Evolutionary conservation across 2,329 filamentous ascomycete genomes (phyloP), one percentile per base, ranked within the genome.

Genomic region (Colletotrichum magnum): DNA sequence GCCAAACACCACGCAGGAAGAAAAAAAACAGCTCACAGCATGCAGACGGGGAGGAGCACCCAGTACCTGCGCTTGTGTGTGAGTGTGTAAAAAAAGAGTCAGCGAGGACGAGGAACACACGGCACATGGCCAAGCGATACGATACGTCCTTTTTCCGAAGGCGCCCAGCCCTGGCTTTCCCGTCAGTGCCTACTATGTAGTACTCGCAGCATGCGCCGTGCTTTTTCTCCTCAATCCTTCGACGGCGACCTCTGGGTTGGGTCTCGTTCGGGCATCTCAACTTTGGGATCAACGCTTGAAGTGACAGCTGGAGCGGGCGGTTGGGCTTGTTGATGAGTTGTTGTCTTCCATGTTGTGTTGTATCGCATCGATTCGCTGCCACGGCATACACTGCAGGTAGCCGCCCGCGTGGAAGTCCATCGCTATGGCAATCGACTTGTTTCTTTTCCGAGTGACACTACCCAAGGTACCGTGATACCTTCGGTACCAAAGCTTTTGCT

Each of bases 281-380:
- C 21, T 24, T 24, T 3, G 21, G 21, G 21, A 51, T 28, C 13
- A 16, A 21, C 15, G 24, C 9, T 18, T 28, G 32, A 52, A 21
- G 36, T 58, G 26, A n/a, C 36, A 45, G 41, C 41, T 18, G 32
- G 47, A 41, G 32, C 47, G 58, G 47, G 26, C 6, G 26, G 56
- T 43, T 61, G 50, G 50, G n/a, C 6, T 60, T 26, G 32, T 43
- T 58, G 54, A 58, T 69, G 61, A 58, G 48, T 59, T 39, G 66
- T 66, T 66, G 66, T 66, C 62, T 57, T 69, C 56, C 56, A 56
- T 39, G 66, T 66, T 66, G 66, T 66, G 66, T 61, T 69, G 67
- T 60, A 62, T 69, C 51, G 43, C 36, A 56, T 51, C 48, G 13
- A 67, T 69, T 69, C 67, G 67, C 56, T 67, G 53, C 51, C 36